These are phyloP conservation scores for Mycena albidolilacea DNA, from an alignment of 768 basidiomycete species.

Conservation along the genomic window DNA sequence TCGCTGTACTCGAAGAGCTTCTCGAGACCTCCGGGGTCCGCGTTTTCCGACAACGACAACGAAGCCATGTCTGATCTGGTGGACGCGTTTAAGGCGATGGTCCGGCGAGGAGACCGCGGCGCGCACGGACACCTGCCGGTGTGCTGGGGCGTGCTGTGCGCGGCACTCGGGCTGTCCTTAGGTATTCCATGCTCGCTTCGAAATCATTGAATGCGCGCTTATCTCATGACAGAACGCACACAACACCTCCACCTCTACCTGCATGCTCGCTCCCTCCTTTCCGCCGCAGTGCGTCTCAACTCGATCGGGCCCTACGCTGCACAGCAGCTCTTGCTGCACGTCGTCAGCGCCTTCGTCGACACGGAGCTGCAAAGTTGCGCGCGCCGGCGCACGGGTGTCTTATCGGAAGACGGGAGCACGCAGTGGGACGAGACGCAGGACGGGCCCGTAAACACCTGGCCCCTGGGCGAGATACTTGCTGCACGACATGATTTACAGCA, in stretches of 20 bases:
- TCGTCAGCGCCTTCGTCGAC: slow-evolving; percentile 77
- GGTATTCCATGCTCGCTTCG: slow-evolving; percentile 58
- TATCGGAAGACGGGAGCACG: slow-evolving; percentile 41
- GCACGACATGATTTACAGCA: slow-evolving; percentile 95
- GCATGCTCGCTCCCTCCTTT: slow-evolving; percentile 90
- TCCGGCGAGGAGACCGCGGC: slow-evolving; percentile 75
- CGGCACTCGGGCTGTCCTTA: slow-evolving; percentile 78
- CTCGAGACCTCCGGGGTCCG: slow-evolving; percentile 61
- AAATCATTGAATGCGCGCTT: background rate
- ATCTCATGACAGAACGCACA: slow-evolving; percentile 71
- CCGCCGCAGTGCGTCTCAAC: slow-evolving; percentile 94
- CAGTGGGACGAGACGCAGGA: slow-evolving; percentile 58
- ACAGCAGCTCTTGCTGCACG: slow-evolving; percentile 88
- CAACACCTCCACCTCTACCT: slow-evolving; percentile 94
- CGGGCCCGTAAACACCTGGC: slow-evolving; percentile 94
- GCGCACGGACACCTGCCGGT: slow-evolving; percentile 88
- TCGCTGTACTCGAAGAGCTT: slow-evolving; percentile 91
- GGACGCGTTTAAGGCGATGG: slow-evolving; percentile 76
- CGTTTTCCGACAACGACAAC: slow-evolving; percentile 40
- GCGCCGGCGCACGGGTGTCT: slow-evolving; percentile 64
- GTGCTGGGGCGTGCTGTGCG: slow-evolving; percentile 92
- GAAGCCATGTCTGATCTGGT: slow-evolving; percentile 61
- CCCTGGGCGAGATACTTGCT: slow-evolving; percentile 92
- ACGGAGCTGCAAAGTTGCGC: slow-evolving; percentile 62
- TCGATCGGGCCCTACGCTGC: slow-evolving; percentile 93